Evolutionary conservation across 192 early-diverging fungal genomes (phyloP).

Genomic region (Lunasporangiospora selenospora): DNA sequence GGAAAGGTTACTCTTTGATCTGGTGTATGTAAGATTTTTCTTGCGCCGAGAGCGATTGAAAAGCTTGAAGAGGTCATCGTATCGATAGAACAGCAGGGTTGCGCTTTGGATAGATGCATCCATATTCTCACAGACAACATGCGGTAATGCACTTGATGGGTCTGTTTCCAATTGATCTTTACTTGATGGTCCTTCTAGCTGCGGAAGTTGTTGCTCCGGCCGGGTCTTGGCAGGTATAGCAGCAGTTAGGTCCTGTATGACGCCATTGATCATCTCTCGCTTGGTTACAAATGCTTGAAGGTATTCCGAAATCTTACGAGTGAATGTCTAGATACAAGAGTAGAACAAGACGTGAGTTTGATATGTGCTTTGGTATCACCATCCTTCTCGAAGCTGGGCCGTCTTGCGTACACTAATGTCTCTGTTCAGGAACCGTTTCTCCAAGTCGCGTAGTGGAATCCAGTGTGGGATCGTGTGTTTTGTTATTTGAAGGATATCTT

Average conservation of each 20-base stretch:
- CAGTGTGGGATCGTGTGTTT: constrained; percentile 60
- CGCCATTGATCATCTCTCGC: constrained; percentile 13
- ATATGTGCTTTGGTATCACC: too few relatives aligned
- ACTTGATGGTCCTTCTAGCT: background rate
- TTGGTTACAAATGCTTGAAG: constrained; percentile 22
- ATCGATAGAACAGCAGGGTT: background rate
- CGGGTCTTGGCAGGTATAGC: too few relatives aligned
- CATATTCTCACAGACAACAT: background rate
- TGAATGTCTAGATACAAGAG: constrained; percentile 32
- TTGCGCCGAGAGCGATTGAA: background rate
- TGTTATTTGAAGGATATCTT: constrained; percentile 14
- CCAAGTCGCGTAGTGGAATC: constrained; percentile 49
- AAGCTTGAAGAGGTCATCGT: constrained; percentile 2
- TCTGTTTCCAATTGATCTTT: background rate
- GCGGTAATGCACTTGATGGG: background rate
- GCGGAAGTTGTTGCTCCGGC: too few relatives aligned
- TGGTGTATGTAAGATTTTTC: background rate
- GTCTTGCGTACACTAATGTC: constrained; percentile 47
- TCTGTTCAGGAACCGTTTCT: constrained; percentile 45
- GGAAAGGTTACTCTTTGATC: background rate
- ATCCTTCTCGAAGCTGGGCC: too few relatives aligned
- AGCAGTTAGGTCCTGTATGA: background rate
- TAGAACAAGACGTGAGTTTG: too few relatives aligned
- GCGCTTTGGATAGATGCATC: constrained; percentile 9
- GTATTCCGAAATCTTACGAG: constrained; percentile 18